A percentile compares a stretch with the other conserved stretches of the same genome.
Conservation (phyloP, 805 yeast species). For the Myxozyma monticola region DNA sequence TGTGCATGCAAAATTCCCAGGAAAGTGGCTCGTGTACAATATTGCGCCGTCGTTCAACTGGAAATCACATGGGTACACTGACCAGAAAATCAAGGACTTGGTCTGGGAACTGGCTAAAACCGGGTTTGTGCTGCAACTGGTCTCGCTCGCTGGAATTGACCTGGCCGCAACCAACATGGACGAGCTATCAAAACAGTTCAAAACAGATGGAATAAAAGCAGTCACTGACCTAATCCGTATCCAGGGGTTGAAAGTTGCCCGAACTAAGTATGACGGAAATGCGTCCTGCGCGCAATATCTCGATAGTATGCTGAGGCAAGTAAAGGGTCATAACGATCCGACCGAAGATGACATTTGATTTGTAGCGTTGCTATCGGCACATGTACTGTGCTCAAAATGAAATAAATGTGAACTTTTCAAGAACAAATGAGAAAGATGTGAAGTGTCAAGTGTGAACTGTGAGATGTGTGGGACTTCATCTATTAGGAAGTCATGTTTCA, state of each 20-base stretch:
- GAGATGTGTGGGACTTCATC: too few relatives aligned
- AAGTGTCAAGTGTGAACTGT: too few relatives aligned
- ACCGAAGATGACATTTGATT: too few relatives aligned
- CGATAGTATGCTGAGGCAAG: slow-evolving; percentile 47
- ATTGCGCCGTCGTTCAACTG: slow-evolving; percentile 63
- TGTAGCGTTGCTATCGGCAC: too few relatives aligned
- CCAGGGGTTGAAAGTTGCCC: slow-evolving; percentile 46
- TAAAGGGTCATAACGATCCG: slow-evolving; percentile 46
- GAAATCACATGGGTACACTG: slow-evolving; percentile 58
- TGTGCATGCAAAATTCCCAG: slow-evolving; percentile 52
- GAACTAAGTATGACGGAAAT: slow-evolving; percentile 58
- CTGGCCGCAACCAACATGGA: slow-evolving; percentile 53
- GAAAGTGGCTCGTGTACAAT: slow-evolving; percentile 59
- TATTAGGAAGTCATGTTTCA: too few relatives aligned
- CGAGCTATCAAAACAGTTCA: slow-evolving; percentile 50
- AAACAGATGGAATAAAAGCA: slow-evolving; percentile 57
- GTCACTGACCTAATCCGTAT: slow-evolving; percentile 55
- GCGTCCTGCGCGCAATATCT: slow-evolving; percentile 64
- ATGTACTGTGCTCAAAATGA: too few relatives aligned
- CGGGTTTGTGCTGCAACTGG: slow-evolving; percentile 60
- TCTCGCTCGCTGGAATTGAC: slow-evolving; percentile 62
- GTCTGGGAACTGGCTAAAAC: slow-evolving; percentile 55
- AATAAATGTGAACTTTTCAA: too few relatives aligned
- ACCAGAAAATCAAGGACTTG: slow-evolving; percentile 48
- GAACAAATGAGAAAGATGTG: too few relatives aligned